phyloP scores from a whole-genome alignment of 345 rosid species.

The Triadica sebifera region DNA sequence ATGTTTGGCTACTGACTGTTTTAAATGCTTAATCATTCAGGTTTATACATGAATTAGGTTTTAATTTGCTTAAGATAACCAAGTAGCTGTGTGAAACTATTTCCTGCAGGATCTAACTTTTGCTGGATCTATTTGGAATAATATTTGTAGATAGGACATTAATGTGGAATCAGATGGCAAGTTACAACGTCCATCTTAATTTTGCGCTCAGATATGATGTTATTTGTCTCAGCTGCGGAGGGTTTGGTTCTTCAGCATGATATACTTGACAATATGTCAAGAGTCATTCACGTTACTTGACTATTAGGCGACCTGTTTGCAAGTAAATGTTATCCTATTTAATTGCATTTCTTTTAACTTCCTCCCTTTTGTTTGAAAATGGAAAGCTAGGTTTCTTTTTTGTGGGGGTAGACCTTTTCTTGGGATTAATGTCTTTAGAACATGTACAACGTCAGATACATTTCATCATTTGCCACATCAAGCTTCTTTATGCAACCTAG shows the following conservation, averaged over 20 bases:
- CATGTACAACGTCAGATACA: background rate
- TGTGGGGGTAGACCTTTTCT: background rate
- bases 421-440: too few species aligned
- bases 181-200: background rate
- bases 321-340: background rate
- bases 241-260: background rate
- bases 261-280: background rate
- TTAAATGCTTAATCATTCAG: background rate
- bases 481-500: background rate
- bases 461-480: background rate
- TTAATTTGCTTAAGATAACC: background rate
- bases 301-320: background rate
- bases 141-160: background rate
- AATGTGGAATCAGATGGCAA: background rate
- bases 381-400: background rate
- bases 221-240: background rate
- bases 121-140: background rate
- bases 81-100: background rate
- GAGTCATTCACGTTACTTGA: background rate
- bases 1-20: background rate
- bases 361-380: background rate
- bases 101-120: slow-evolving; percentile 1
- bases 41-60: background rate
- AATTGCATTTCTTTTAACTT: background rate
- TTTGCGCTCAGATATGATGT: background rate